phyloP scores from a whole-genome alignment of 169 alveolate genomes.

The Cryptosporidium xiaoi region DNA sequence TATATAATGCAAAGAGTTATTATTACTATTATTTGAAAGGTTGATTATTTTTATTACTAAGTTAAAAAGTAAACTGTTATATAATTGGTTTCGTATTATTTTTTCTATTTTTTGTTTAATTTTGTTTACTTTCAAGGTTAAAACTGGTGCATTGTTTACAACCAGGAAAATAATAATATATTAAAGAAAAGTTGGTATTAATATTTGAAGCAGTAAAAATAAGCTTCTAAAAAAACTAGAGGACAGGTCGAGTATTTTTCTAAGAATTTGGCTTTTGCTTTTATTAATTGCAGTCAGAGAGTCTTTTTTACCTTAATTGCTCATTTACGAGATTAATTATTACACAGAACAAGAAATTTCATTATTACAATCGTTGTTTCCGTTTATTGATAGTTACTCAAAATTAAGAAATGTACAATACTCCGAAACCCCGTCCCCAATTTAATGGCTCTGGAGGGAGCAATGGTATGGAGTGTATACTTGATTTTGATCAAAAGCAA shows the following conservation, averaged over 20 bases:
- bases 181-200: not conserved
- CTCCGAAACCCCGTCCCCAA: slow-evolving; percentile 71
- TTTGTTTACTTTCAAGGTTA: too few species aligned
- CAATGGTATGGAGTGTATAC: not conserved
- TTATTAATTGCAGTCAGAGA: too few species aligned
- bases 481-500: slow-evolving; percentile 53
- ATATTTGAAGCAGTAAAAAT: not conserved
- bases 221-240: not conserved
- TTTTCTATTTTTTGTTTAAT: too few species aligned
- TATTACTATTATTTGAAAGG: too few species aligned
- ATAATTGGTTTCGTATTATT: too few species aligned
- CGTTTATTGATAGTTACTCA: slow-evolving; percentile 1
- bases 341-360: not conserved
- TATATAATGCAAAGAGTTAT: too few species aligned
- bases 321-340: too few species aligned
- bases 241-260: not conserved
- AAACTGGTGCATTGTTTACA: too few species aligned
- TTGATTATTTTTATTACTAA: too few species aligned
- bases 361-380: not conserved
- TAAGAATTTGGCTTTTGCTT: not conserved
- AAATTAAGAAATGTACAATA: slow-evolving; percentile 22
- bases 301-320: too few species aligned
- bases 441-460: slow-evolving; percentile 20
- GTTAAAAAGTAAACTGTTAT: too few species aligned
- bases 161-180: too few species aligned